These are phyloP conservation scores for Corynespora cassiicola DNA, from an alignment of 2,329 filamentous ascomycete genomes.

Conservation along the genomic window DNA sequence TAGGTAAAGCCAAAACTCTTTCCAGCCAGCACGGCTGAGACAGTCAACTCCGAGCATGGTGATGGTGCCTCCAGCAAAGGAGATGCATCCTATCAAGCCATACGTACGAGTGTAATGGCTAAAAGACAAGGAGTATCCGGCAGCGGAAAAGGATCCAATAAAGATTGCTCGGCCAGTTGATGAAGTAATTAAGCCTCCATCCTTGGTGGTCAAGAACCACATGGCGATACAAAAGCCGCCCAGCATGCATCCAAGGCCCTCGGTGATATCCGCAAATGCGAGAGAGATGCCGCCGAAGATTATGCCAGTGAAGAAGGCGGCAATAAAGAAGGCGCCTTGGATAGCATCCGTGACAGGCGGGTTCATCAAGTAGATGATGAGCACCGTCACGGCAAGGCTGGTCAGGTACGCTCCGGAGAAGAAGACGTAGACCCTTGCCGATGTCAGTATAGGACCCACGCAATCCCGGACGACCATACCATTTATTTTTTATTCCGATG, in stretches of 20 bases:
- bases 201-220: conserved; percentile 84
- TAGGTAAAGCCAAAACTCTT: conserved; percentile 95
- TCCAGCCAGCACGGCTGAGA: conserved; percentile 86
- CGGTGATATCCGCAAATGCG: conserved; percentile 83
- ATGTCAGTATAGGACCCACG: conserved; percentile 18
- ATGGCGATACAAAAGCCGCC: conserved; percentile 86
- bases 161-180: conserved; percentile 73
- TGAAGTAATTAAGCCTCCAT: conserved; percentile 74
- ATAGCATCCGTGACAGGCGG: conserved; percentile 75
- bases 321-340: conserved; percentile 87
- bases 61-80: conserved; percentile 82
- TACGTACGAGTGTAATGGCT: conserved; percentile 79
- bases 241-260: conserved; percentile 84
- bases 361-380: conserved; percentile 89
- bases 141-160: conserved; percentile 74
- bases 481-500: conserved; percentile 82
- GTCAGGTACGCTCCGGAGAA: conserved; percentile 78
- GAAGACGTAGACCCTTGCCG: conserved; percentile 57
- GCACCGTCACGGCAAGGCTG: conserved; percentile 75
- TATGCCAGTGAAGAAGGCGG: conserved; percentile 73
- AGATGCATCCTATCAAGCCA: conserved; percentile 75
- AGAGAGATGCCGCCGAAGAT: conserved; percentile 76
- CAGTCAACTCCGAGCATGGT: conserved; percentile 87
- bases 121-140: conserved; percentile 72
- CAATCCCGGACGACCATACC: conserved; percentile 44